A percentile compares a stretch with the other conserved stretches of the same genome.
These are phyloP conservation scores for Nitzschia inconspicua DNA, from an alignment of 108 stramenopile species.

Conservation along the genomic window DNA sequence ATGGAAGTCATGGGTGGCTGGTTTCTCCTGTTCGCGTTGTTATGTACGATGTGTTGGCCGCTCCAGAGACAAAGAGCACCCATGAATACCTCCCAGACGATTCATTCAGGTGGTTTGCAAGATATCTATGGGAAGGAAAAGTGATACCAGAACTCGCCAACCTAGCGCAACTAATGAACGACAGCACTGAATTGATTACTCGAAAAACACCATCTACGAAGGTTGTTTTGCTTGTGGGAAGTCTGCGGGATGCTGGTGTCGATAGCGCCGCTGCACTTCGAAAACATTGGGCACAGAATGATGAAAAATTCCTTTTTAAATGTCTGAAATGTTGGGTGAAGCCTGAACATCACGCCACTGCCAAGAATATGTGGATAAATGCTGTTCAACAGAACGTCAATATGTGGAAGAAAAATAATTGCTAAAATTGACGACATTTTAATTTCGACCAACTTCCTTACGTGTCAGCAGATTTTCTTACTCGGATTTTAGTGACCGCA, in stretches of 20 bases:
- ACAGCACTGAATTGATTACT: conserved; percentile 70
- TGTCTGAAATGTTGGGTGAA: conserved; percentile 61
- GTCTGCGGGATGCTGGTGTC: conserved; percentile 58
- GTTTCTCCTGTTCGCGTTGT: conserved; percentile 65
- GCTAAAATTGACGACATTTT: background rate
- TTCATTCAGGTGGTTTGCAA: conserved; percentile 82
- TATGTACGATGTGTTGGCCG: conserved; percentile 54
- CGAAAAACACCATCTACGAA: conserved; percentile 58
- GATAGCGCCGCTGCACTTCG: conserved; percentile 64
- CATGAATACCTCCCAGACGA: conserved; percentile 58
- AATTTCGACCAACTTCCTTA: background rate
- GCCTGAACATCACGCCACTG: conserved; percentile 34
- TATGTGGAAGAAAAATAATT: conserved; percentile 24
- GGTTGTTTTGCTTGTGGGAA: conserved; percentile 55
- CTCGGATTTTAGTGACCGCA: conserved; percentile 73
- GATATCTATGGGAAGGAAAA: conserved; percentile 81
- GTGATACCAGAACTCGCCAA: conserved; percentile 55
- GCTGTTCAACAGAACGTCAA: conserved; percentile 53
- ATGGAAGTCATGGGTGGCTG: conserved; percentile 71
- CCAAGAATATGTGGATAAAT: conserved; percentile 64
- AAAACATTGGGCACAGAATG: conserved; percentile 76
- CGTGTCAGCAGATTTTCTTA: conserved; percentile 38
- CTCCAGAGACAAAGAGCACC: conserved; percentile 23
- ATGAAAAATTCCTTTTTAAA: conserved; percentile 76
- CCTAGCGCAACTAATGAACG: conserved; percentile 53